Conservation (phyloP, 495 filamentous ascomycete species). For the Aspergillus conjunctus region DNA sequence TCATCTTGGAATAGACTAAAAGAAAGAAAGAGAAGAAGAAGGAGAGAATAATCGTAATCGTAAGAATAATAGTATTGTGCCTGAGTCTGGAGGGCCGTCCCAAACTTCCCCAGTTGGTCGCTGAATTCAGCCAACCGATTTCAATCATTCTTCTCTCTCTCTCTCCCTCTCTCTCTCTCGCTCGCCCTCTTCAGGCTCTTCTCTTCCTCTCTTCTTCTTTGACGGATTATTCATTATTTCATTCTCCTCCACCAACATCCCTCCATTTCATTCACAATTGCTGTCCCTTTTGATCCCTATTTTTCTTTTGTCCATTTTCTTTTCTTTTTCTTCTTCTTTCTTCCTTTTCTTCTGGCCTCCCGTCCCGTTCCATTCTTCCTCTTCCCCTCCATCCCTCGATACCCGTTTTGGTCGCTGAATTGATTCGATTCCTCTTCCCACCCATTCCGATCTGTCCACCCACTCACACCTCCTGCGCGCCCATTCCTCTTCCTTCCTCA, state of each 20-base stretch:
- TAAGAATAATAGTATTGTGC: background rate
- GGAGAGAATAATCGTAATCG: background rate
- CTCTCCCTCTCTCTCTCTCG: slow-evolving; percentile 9
- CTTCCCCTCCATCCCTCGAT: slow-evolving; percentile 25
- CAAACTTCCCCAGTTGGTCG: background rate
- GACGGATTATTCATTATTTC: slow-evolving; percentile 15
- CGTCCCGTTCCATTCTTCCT: slow-evolving; percentile 12
- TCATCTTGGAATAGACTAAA: background rate
- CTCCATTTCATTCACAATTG: slow-evolving; percentile 10
- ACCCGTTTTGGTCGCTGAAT: slow-evolving; percentile 26
- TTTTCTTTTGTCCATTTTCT: slow-evolving; percentile 17
- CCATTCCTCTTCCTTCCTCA: slow-evolving; percentile 37
- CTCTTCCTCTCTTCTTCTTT: slow-evolving; percentile 18
- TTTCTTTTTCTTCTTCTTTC: slow-evolving; percentile 26
- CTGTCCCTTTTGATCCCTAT: background rate
- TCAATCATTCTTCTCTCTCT: slow-evolving; percentile 4
- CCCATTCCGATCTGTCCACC: slow-evolving; percentile 33
- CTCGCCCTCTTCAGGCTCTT: slow-evolving; percentile 8
- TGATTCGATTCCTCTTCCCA: slow-evolving; percentile 29
- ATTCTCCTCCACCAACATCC: background rate
- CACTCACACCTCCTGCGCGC: slow-evolving; percentile 34
- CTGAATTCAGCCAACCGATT: slow-evolving; percentile 8
- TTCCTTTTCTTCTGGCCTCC: slow-evolving; percentile 22
- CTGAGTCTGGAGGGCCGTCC: background rate
- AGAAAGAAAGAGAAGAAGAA: background rate